Base-by-base conservation (phyloP, 106 monocot species). In the Allium cepa region DNA sequence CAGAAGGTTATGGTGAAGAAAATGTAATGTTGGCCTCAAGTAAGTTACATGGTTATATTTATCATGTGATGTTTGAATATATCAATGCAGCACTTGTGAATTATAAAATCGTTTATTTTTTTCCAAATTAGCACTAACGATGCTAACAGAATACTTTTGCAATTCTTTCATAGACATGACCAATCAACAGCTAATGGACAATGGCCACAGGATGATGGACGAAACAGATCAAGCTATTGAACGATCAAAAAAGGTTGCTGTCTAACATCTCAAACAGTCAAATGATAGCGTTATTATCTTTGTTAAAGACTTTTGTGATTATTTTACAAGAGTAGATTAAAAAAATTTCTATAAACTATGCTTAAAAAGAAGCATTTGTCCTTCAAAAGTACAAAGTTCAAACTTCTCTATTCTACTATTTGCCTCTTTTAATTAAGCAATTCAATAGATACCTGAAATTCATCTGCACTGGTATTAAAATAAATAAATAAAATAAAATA, bases 151-250 rank as follows among this genome's bases (percentile, higher is more conserved):
- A 36, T 36, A 36, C 36, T 8, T 49, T 69, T n/a, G 1, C 14
- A 56, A 50, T 2, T 3, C 4, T 7, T 56, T 56, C 8, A 60
- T 75, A 94, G 94, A 79, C 68, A 94, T 94, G 94, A 87, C 82
- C 67, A 90, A 94, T 70, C 90, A 94, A 59, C 90, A 94, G 49
- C 57, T 94, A 62, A 80, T 94, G 75, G 83, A 80, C 55, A 64
- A 13, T 56, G 92, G 92, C 60, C 67, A 88, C 50, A 61, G 53
- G 22, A 82, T 93, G 81, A 85, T 93, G 92, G 80, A 93, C 71
- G 82, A 93, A 67, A 86, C 92, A 50, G 92, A 93, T 81, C 88
- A 93, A 77, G 80, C 85, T 59, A 85, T 93, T 74, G 88, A 88
- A 58, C 68, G 88, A 50, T 82, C 88, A 67, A 93, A 93, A 70